Base-by-base conservation (phyloP, 192 early-diverging fungal genomes). In the Lobosporangium transversale region DNA sequence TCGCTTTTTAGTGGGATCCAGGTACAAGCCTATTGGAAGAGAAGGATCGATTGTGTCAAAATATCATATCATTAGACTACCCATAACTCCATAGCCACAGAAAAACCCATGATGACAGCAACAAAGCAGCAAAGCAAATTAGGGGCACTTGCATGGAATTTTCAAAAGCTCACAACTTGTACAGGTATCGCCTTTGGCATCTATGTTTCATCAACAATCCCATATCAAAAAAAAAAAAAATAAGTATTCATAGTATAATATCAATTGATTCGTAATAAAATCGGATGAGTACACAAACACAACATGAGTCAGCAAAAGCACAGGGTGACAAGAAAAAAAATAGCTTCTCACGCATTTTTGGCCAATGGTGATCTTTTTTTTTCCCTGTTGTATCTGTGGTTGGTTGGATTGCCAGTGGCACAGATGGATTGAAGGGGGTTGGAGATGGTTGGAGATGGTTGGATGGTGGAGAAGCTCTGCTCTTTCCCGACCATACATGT, bases 1-100 rank as follows among this genome's bases (percentile, higher is more conserved):
- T 32, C 93, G 86, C 80, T 94, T 92, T 56, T 92, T 92, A 26
- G 89, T 78, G 12, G 81, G 76, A 67, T 82, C 81, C 24, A 79
- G 53, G 31, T 62, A 76, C 8, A 51, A 47, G 37, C 71, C 71
- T 75, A 56, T 24, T n/a, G n/a, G n/a, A n/a, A n/a, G n/a, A 9
- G 24, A 43, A 15, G 30, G 31, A 33, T 50, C 17, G 21, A 26
- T 45, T n/a, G 32, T 36, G 26, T 23, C n/a, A 2, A 68, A 48
- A 54, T 44, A 29, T 8, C 26, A 14, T 23, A 8, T 6, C 17
- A 33, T 20, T 8, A 2, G 15, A 58, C 36, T 58, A 20, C 15
- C 45, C 17, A 60, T 23, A 23, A 20, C 6, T 20, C n/a, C n/a
- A n/a, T n/a, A n/a, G n/a, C n/a, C n/a, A n/a, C n/a, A n/a, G 37